Percentiles rank a stretch among this genome's conserved stretches.
These are phyloP conservation scores for Vitis rotundifolia DNA, from an alignment of 164 flowering plant genomes.

Conservation along the genomic window DNA sequence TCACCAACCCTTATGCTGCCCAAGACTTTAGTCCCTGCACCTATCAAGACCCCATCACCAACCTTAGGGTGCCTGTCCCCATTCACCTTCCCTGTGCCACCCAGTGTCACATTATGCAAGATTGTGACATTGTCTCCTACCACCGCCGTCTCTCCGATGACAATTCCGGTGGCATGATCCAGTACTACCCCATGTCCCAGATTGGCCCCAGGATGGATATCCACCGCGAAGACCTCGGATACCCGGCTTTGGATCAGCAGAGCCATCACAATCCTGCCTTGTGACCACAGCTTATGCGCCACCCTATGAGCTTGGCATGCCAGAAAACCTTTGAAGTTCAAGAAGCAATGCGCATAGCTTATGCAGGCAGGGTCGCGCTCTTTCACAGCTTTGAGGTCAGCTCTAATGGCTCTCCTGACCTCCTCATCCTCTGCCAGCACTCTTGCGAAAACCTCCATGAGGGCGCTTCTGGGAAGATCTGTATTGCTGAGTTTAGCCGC, in stretches of 20 bases:
- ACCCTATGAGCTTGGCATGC: conserved; percentile 71
- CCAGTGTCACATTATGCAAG: conserved; percentile 73
- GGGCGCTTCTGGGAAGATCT: conserved; percentile 36
- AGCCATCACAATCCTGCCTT: conserved; percentile 52
- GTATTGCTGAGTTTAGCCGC: conserved; percentile 47
- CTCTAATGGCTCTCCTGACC: conserved; percentile 35
- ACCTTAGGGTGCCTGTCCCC: conserved; percentile 86
- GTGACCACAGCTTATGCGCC: conserved; percentile 66
- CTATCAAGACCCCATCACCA: conserved; percentile 80
- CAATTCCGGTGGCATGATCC: conserved; percentile 82
- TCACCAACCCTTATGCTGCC: conserved; percentile 73
- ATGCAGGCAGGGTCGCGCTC: conserved; percentile 77
- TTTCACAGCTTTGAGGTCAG: conserved; percentile 58
- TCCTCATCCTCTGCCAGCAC: conserved; percentile 38
- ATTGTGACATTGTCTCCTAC: conserved; percentile 75
- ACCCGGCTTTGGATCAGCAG: conserved; percentile 64
- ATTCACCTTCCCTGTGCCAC: conserved; percentile 68
- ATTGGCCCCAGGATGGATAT: conserved; percentile 82
- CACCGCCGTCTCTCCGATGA: conserved; percentile 77
- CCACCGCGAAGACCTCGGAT: conserved; percentile 68
- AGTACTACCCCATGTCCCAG: conserved; percentile 71
- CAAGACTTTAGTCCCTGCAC: conserved; percentile 72
- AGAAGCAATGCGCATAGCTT: conserved; percentile 62
- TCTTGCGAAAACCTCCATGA: conserved; percentile 49
- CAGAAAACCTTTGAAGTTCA: conserved; percentile 77